phyloP scores from a whole-genome alignment of 176 grass and related monocot species.

The Eleusine indica region DNA sequence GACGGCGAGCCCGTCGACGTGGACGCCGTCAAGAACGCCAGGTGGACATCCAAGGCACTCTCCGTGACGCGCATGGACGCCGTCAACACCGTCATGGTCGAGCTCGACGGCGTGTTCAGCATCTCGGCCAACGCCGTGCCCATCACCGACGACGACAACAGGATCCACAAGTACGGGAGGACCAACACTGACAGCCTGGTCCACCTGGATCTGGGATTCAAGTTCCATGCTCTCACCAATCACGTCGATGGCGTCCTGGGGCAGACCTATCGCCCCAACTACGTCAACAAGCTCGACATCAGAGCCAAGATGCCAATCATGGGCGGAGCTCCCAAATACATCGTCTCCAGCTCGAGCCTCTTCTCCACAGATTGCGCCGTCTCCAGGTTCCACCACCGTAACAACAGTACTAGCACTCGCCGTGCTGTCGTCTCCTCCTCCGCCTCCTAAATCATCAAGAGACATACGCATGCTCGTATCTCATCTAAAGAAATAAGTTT shows the following conservation, averaged over 20 bases:
- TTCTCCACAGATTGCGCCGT: conserved; percentile 63
- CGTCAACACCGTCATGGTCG: conserved; percentile 47
- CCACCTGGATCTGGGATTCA: conserved; percentile 72
- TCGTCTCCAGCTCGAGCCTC: conserved; percentile 16
- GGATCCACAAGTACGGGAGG: conserved; percentile 63
- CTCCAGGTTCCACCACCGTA: conserved; percentile 27
- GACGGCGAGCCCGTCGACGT: conserved; percentile 50
- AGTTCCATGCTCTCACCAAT: conserved; percentile 52
- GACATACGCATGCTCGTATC: too few species aligned
- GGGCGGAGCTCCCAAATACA: conserved; percentile 47
- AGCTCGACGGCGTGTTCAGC: conserved; percentile 52
- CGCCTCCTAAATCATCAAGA: neutral
- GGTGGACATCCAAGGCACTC: conserved; percentile 36
- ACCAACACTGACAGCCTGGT: conserved; percentile 45
- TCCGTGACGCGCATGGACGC: conserved; percentile 29
- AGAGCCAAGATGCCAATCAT: conserved; percentile 61
- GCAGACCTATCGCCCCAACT: conserved; percentile 57
- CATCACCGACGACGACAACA: conserved; percentile 59
- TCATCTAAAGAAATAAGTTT: neutral
- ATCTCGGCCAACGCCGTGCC: conserved; percentile 64
- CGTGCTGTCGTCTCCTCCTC: conserved; percentile 16
- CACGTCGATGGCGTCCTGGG: conserved; percentile 63
- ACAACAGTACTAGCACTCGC: neutral
- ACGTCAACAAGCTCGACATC: conserved; percentile 55
- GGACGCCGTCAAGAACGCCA: conserved; percentile 14